Evolutionary conservation across 441 rosid genomes (phyloP), one percentile per base, ranked within the genome.

Genomic region (Raphanus hybrid): DNA sequence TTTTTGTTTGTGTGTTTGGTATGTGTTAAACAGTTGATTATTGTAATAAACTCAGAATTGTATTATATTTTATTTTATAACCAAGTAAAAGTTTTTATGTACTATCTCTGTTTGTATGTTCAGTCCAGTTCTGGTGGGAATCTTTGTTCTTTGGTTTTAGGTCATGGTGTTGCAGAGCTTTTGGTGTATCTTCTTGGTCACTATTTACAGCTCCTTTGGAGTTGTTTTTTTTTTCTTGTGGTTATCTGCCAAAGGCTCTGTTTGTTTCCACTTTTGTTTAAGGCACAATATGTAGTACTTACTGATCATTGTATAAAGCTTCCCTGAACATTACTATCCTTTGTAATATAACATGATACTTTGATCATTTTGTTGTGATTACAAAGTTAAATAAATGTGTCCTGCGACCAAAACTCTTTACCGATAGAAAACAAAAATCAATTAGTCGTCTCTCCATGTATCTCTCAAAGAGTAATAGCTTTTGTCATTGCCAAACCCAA

Each of bases 391-490:
- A 52, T 43, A 45, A 61, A 5, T 61, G 68, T 71, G 34, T 61
- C 75, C 60, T 62, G 61, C 14, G 61, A 72, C 69, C 75, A 71
- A 61, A 72, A 62, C 15, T 57, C 77, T 72, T 1, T 67, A 59
- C 69, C 10, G 34, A 14, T 29, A 14, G 45, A 71, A 60, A 71
- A 69, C 23, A 41, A 6, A 26, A 0, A 18, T 27, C 27, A 26
- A 0, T 72, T 64, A 78, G 12, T 78, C 74, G 66, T 73, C 78
- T 73, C 81, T 78, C 78, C 78, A 78, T 16, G 78, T 68, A 16
- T 78, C 81, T 23, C 81, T 62, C 14, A 78, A 68, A 62, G 74
- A 78, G 32, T 73, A 78, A 60, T 73, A 78, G 7, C 52, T 14
- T 68, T 59, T 63, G 18, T 73, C 81, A 43, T 68, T 73, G 14